These are phyloP conservation scores for Phyllosticta citrichinensis DNA, from an alignment of 2,329 filamentous ascomycete species.

Conservation along the genomic window DNA sequence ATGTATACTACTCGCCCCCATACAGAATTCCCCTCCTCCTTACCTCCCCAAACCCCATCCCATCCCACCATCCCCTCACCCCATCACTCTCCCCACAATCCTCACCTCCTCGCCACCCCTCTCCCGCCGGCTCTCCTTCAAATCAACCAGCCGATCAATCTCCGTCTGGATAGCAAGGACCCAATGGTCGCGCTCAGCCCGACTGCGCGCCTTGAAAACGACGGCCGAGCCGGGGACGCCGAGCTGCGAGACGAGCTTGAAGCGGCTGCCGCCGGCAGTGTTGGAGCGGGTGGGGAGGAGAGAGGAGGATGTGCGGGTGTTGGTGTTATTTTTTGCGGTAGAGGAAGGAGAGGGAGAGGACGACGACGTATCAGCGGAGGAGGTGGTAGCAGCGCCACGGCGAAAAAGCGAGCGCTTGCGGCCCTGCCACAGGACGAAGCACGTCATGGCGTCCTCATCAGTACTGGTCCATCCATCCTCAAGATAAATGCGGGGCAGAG, in stretches of 20 bases:
- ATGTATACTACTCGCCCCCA: no score
- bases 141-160: conserved; percentile 49
- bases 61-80: neutral
- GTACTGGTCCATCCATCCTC: conserved; percentile 51
- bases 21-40: neutral
- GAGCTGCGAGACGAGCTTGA: conserved; percentile 51
- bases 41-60: no score
- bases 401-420: conserved; percentile 47
- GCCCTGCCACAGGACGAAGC: conserved; percentile 57
- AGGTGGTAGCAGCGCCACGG: conserved; percentile 19
- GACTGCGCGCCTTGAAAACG: conserved; percentile 55
- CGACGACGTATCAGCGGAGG: neutral
- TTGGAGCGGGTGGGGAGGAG: conserved; percentile 12
- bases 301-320: neutral
- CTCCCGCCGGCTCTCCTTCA: conserved; percentile 30
- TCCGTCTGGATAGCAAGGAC: conserved; percentile 56
- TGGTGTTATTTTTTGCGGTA: neutral
- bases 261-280: conserved; percentile 30
- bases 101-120: neutral
- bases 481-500: conserved; percentile 50
- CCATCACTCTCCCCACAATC: neutral
- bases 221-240: conserved; percentile 52
- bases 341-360: neutral
- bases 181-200: conserved; percentile 59
- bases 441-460: conserved; percentile 57